Percentiles rank a stretch among this genome's conserved stretches.
Conservation (phyloP, 345 rosid genomes). For the Eucalyptus marginata region DNA sequence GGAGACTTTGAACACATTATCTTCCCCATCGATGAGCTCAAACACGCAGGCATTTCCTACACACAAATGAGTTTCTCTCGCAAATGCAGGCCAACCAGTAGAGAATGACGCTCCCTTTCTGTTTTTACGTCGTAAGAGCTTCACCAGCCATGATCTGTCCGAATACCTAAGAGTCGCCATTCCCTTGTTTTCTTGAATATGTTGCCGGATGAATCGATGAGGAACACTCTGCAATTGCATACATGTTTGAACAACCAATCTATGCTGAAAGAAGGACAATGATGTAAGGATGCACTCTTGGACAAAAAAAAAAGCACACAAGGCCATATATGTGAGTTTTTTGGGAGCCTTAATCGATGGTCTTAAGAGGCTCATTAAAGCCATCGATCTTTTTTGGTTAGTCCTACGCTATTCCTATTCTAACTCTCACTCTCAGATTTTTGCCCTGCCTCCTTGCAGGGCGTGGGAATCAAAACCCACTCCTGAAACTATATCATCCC, state of each 20-base stretch:
- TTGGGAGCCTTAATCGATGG: rapidly evolving
- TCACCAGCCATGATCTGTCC: background rate
- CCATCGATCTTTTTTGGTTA: background rate
- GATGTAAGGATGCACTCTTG: background rate
- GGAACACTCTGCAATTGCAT: background rate
- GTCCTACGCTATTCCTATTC: too few relatives aligned
- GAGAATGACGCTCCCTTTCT: background rate
- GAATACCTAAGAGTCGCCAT: background rate
- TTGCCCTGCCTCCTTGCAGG: too few relatives aligned
- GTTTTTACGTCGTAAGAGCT: background rate
- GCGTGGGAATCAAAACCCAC: too few relatives aligned
- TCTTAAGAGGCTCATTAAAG: background rate
- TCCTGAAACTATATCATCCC: too few relatives aligned
- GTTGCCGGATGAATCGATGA: background rate
- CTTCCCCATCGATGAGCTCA: background rate
- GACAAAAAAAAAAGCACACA: background rate
- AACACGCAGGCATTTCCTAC: background rate
- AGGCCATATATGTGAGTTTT: background rate
- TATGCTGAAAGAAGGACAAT: background rate
- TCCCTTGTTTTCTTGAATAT: background rate
- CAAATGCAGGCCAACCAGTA: background rate
- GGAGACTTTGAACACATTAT: background rate
- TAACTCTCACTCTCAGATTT: too few relatives aligned
- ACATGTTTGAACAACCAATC: background rate
- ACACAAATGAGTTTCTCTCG: background rate